Evolutionary conservation across 495 filamentous ascomycete genomes (phyloP).

Genomic region (Apiosordaria backusii): DNA sequence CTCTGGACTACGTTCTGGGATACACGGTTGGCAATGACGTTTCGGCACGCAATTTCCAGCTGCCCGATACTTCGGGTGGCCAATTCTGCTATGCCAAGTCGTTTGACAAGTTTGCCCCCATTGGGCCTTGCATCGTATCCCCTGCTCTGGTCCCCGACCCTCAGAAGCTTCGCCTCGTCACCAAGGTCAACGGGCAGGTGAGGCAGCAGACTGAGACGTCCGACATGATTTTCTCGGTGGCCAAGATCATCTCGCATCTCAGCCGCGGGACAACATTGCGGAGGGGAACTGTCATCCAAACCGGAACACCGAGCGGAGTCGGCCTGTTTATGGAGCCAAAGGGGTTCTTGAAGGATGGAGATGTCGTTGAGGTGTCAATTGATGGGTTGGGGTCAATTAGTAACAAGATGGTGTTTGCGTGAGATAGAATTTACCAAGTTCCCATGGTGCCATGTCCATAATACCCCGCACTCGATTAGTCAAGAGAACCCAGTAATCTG

Average conservation of each 20-base stretch:
- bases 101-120: conserved; percentile 39
- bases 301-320: conserved; percentile 42
- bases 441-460: too few relatives aligned
- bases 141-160: background rate
- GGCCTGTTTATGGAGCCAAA: conserved; percentile 54
- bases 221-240: conserved; percentile 10
- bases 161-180: background rate
- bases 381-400: conserved; percentile 28
- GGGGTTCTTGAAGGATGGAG: conserved; percentile 55
- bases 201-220: conserved; percentile 1
- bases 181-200: conserved; percentile 8
- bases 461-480: background rate
- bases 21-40: conserved; percentile 34
- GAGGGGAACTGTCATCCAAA: conserved; percentile 36
- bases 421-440: background rate
- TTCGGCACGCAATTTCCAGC: conserved; percentile 18
- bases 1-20: conserved; percentile 33
- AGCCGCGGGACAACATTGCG: conserved; percentile 38
- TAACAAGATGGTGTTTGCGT: conserved; percentile 38
- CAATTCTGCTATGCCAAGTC: conserved; percentile 33
- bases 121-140: conserved; percentile 38
- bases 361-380: conserved; percentile 58
- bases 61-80: conserved; percentile 10
- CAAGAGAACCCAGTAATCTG: background rate
- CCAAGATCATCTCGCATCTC: conserved; percentile 3